Percentiles rank a stretch among this genome's conserved stretches.
phyloP scores from a whole-genome alignment of 495 filamentous ascomycete genomes.

The Penicillium daleae region DNA sequence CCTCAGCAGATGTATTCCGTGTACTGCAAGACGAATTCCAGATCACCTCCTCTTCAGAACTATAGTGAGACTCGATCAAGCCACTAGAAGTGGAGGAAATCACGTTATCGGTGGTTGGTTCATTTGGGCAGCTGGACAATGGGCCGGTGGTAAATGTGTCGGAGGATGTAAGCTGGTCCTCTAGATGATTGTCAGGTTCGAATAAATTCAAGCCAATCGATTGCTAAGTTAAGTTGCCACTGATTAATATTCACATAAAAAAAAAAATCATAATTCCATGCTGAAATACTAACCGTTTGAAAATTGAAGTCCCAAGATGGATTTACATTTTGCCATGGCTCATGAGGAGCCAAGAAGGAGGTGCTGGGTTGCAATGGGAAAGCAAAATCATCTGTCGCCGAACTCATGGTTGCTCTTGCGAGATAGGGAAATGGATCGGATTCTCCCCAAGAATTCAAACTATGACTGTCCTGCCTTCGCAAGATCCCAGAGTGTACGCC shows the following conservation, averaged over 20 bases:
- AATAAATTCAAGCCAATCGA: neutral
- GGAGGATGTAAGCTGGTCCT: neutral
- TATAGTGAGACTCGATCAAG: neutral
- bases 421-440: neutral
- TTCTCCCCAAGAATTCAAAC: constrained; percentile 10
- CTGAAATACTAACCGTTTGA: neutral
- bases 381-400: neutral
- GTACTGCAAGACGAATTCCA: constrained; percentile 4
- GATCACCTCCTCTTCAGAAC: neutral
- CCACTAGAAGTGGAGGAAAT: neutral
- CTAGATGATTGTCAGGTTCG: neutral
- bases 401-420: neutral
- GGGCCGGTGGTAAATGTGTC: neutral
- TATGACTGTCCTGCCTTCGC: constrained; percentile 1
- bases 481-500: neutral
- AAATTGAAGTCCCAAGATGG: neutral
- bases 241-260: neutral
- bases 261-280: neutral
- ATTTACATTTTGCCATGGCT: constrained; percentile 14
- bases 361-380: neutral
- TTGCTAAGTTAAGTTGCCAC: neutral
- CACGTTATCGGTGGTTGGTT: neutral
- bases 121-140: neutral
- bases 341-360: neutral
- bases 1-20: neutral